Conservation (phyloP, 2,329 filamentous ascomycete species). For the Fusarium veterinarium region DNA sequence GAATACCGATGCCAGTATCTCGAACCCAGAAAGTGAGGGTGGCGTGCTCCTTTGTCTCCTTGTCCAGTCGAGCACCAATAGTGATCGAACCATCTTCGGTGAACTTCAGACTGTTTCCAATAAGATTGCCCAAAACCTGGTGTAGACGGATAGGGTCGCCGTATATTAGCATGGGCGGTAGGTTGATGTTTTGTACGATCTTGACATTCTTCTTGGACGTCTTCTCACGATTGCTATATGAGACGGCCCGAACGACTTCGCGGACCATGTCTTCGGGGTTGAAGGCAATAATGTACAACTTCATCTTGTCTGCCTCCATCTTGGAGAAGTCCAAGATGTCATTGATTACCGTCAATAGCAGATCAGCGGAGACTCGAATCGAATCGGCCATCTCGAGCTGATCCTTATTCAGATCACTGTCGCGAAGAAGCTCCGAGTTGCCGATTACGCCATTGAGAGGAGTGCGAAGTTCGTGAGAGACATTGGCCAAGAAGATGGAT, state of each 20-base stretch:
- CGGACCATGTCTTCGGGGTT: conserved; percentile 75
- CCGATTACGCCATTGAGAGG: conserved; percentile 91
- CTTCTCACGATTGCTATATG: conserved; percentile 74
- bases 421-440: conserved; percentile 84
- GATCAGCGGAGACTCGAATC: conserved; percentile 86
- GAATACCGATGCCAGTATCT: conserved; percentile 93
- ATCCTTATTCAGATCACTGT: conserved; percentile 79
- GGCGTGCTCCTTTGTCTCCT: conserved; percentile 76
- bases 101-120: conserved; percentile 95
- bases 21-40: conserved; percentile 86
- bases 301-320: conserved; percentile 89
- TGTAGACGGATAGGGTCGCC: conserved; percentile 75
- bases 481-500: conserved; percentile 82
- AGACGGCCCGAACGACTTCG: conserved; percentile 73
- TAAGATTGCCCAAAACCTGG: conserved; percentile 81
- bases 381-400: conserved; percentile 89
- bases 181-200: conserved; percentile 76
- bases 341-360: conserved; percentile 91
- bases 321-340: conserved; percentile 97
- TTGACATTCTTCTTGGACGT: conserved; percentile 71
- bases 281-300: conserved; percentile 78
- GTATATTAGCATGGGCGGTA: conserved; percentile 78
- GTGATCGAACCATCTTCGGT: conserved; percentile 88
- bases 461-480: conserved; percentile 83
- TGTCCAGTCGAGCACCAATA: conserved; percentile 79